Base-by-base conservation (phyloP, 2,329 filamentous ascomycete genomes). In the Chaetomium globosum region DNA sequence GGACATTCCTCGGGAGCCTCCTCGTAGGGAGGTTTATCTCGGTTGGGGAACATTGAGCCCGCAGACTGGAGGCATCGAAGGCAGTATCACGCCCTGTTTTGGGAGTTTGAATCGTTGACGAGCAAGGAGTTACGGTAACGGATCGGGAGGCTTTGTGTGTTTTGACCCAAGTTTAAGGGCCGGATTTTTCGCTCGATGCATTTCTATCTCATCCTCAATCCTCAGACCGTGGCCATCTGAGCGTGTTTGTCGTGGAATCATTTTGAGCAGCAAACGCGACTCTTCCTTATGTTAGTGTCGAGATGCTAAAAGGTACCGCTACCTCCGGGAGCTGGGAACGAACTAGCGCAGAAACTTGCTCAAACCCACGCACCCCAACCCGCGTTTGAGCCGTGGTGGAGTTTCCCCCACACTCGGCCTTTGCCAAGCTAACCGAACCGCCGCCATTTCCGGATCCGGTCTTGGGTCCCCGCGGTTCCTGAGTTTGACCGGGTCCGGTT, bases 1-100 rank as follows among this genome's bases (percentile, higher is more conserved):
- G 89, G 43, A 85, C 90, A 1, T 97, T 98, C 74, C 74, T 96
- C n/a, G 94, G 94, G 28, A 95, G 95, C 75, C 78, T 98, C 52
- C 84, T 86, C 0, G 84, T 95, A 67, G 92, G 93, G 33, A 85
- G 93, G 69, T 95, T 87, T 72, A 80, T 80, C 31, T 74, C 80
- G 53, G 70, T 78, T 26, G 76, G 78, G 16, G 84, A 85, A 61
- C 85, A 88, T 73, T 82, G 33, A 73, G 67, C 28, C 19, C 2
- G 9, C 30, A 26, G 36, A 61, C 52, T 19, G n/a, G 13, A 54
- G 30, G 48, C 51, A 19, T 61, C 58, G 65, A 43, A n/a, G 26
- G 16, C 9, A 46, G 58, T n/a, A 28, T 8, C 8, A 16, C 36
- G 21, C 33, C 10, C 31, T 23, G 28, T 21, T 62, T 21, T 30